These are phyloP conservation scores for Kwoniella pini DNA, from an alignment of 768 basidiomycete species.

Conservation along the genomic window DNA sequence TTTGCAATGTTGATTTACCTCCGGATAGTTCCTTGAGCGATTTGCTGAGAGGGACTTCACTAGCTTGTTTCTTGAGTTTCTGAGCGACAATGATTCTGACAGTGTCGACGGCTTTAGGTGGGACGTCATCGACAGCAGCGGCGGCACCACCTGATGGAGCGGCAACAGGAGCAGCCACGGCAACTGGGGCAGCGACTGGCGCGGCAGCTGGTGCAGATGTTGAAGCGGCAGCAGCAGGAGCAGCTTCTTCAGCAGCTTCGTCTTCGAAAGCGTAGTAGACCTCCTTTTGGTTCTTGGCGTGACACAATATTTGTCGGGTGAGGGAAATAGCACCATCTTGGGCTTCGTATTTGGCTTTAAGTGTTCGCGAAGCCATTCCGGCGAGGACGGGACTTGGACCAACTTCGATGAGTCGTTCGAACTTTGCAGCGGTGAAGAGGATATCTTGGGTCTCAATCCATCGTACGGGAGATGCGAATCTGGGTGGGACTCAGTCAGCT, in stretches of 20 bases:
- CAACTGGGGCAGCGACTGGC: slow-evolving; percentile 55
- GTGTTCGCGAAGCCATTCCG: slow-evolving; percentile 47
- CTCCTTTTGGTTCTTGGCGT: slow-evolving; percentile 92
- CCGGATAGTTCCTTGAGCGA: slow-evolving; percentile 98
- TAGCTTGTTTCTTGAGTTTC: slow-evolving; percentile 93
- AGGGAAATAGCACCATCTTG: slow-evolving; percentile 81
- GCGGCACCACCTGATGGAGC: slow-evolving; percentile 63
- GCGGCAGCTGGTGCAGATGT: slow-evolving; percentile 57
- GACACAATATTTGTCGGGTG: slow-evolving; percentile 79
- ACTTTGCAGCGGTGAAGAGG: slow-evolving; percentile 78
- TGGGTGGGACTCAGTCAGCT: no score
- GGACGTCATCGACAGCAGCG: slow-evolving; percentile 79
- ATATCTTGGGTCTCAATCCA: slow-evolving; percentile 99
- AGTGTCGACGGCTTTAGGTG: slow-evolving; percentile 86
- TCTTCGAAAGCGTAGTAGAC: slow-evolving; percentile 99
- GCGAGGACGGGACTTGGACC: slow-evolving; percentile 89
- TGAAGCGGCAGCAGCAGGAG: slow-evolving; percentile 50
- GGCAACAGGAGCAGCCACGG: slow-evolving; percentile 53
- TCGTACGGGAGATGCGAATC: slow-evolving; percentile 80
- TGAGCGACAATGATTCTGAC: slow-evolving; percentile 87
- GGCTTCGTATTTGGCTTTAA: slow-evolving; percentile 75
- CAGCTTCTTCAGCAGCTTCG: slow-evolving; percentile 60
- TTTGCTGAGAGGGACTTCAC: slow-evolving; percentile 85
- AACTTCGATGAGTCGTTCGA: slow-evolving; percentile 92
- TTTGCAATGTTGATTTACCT: slow-evolving; percentile 97